Base-by-base conservation (phyloP, 345 rosid species). In the Salix udensis region DNA sequence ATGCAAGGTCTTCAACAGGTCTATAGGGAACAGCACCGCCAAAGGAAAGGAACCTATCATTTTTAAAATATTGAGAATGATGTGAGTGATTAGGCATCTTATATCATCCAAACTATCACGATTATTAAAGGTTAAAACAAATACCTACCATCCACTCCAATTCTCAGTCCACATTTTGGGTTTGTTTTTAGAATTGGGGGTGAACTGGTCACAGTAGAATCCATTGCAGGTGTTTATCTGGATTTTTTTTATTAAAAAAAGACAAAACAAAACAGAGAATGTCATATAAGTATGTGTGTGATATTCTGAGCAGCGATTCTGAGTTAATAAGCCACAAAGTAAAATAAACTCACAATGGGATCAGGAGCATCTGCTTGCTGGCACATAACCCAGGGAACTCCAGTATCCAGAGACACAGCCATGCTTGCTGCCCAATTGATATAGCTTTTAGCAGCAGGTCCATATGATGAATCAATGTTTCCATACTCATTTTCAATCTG, bases 401-500 rank as follows among this genome's bases (percentile, higher is more conserved):
- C 97, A n/a, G 97, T 95, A 76, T 88, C 85, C 69, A 89, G 71
- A 69, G 97, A 91, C 67, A 84, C 72, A 78, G 98, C 98, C 98
- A 95, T 95, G 46, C 84, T 76, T 74, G 98, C 98, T 76, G 97
- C 89, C 98, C 97, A 95, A 0, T 93, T 90, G 73, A 93, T 84
- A 72, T 95, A 93, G 44, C 88, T 77, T 76, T 91, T 90, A 26
- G 79, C 98, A 37, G 91, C 94, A 16, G 94, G 53, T 26, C 98
- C 98, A 83, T 83, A 95, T 2, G 87, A 65, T 3, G 89, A 77
- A 70, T 81, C 92, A 81, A 95, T 68, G 84, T 90, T 91, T 4
- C 98, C 98, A 62, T 95, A 95, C 82, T 93, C 98, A 84, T 95
- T 95, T 87, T 95, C 98, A 85, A 95, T 95, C 98, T 95, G 82